Conservation (phyloP, 192 early-diverging fungal genomes). For the Backusella sp. region DNA sequence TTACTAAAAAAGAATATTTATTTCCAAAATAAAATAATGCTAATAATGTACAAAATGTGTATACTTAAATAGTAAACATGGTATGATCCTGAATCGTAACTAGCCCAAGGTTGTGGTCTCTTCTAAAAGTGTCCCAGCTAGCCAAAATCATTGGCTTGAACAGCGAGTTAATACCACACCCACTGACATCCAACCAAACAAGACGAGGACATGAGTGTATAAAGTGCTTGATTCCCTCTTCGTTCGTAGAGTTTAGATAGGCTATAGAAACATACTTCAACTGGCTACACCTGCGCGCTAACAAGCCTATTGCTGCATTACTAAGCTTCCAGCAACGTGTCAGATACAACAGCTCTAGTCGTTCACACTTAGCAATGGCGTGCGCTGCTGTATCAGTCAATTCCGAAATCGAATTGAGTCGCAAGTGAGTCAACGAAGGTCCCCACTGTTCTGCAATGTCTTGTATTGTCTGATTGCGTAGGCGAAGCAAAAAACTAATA, state of each 20-base stretch:
- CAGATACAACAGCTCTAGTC: conserved; percentile 10
- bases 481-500: conserved; percentile 2
- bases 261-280: conserved; percentile 18
- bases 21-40: not conserved
- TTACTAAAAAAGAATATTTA: not conserved
- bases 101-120: not conserved
- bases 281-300: not conserved
- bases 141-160: conserved; percentile 9
- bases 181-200: conserved; percentile 13
- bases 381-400: not conserved
- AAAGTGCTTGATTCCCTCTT: not conserved
- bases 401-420: conserved; percentile 15
- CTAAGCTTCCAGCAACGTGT: conserved; percentile 16
- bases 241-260: conserved; percentile 7
- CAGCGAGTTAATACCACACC: conserved; percentile 12
- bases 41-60: not conserved
- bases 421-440: conserved; percentile 12
- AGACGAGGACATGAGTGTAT: not conserved
- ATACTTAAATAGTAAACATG: not conserved
- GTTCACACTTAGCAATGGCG: conserved; percentile 3
- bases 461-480: not conserved
- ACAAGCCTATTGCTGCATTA: not conserved
- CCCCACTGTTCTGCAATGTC: not conserved
- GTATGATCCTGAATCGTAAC: not conserved
- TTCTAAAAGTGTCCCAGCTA: not conserved